Base-by-base conservation (phyloP, 2,329 filamentous ascomycete species). In the Trichoderma arundinaceum region DNA sequence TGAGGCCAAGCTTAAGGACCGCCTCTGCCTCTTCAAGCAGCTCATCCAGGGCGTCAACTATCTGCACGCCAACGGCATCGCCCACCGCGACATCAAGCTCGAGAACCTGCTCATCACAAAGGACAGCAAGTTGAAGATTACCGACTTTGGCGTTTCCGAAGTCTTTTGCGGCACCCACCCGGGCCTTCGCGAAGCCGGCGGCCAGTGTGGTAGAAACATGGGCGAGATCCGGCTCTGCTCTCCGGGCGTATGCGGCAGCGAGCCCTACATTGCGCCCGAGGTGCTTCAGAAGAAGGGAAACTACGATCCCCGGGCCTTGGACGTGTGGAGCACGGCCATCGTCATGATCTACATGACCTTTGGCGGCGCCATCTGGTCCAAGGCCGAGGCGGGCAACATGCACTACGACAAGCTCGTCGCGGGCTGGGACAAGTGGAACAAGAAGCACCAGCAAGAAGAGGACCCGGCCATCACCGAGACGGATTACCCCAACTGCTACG, bases 71-170 rank as follows among this genome's bases (percentile, higher is more conserved):
- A 88, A 94, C 72, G 93, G 92, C 65, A 94, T 96, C 73, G 93
- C 92, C 1, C 93, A 96, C 77, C 90, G 93, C 56, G 93, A 97
- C 71, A 91, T 96, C 80, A 96, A 97, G 78, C 84, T 94, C 10
- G 93, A 96, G 76, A 96, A 97, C 72, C 81, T 96, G 28, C 83
- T 96, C 38, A 84, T 97, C 67, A 90, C 88, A 53, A 88, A 87
- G 71, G 87, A 92, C 66, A 92, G 92, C 74, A 90, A 92, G 75
- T 83, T 96, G 64, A 96, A 96, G 79, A 94, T 97, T 67, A 93
- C 92, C 57, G 93, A 97, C 76, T 96, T 97, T 79, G 93, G 93
- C 61, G 91, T 94, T 13, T 93, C 92, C 0, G 92, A 95, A 74
- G 90, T 96, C 17, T 96, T 96, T 74, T 87, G 84, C 62, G 92